A percentile compares a stretch with the other conserved stretches of the same genome.
Evolutionary conservation across 2,329 filamentous ascomycete genomes (phyloP).

Genomic region (Neopestalotiopsis sp.): DNA sequence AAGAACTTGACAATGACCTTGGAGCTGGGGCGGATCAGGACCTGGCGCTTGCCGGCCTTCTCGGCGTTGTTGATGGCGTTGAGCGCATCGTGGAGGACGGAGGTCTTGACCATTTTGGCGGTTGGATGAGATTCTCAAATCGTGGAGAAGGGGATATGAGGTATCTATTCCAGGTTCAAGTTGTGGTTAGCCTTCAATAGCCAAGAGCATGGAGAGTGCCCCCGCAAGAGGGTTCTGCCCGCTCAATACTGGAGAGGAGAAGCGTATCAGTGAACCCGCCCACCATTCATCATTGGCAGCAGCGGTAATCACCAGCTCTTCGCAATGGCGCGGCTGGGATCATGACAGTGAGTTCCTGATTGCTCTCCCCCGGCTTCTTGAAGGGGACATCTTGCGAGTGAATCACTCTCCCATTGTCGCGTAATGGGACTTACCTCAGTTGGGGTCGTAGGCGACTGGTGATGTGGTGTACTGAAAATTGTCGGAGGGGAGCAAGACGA

Average conservation of each 20-base stretch:
- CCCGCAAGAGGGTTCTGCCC: slow-evolving; percentile 72
- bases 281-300: not conserved
- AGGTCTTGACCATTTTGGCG: slow-evolving; percentile 98
- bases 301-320: not conserved
- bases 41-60: slow-evolving; percentile 99
- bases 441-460: slow-evolving; percentile 16
- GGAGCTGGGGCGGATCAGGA: slow-evolving; percentile 95
- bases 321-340: slow-evolving; percentile 27
- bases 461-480: slow-evolving; percentile 18
- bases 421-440: slow-evolving; percentile 51
- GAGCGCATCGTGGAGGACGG: slow-evolving; percentile 98
- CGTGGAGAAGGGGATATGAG: slow-evolving; percentile 61
- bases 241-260: slow-evolving; percentile 69
- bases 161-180: slow-evolving; percentile 59
- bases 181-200: slow-evolving; percentile 67
- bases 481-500: slow-evolving; percentile 30
- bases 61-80: slow-evolving; percentile 99
- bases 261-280: slow-evolving; percentile 58
- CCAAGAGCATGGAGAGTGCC: slow-evolving; percentile 74
- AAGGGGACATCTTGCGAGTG: slow-evolving; percentile 40
- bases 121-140: slow-evolving; percentile 81
- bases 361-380: slow-evolving; percentile 66
- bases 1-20: slow-evolving; percentile 99
- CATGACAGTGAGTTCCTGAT: slow-evolving; percentile 49
- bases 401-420: slow-evolving; percentile 39